Conservation (phyloP, 805 yeast species). For the Brettanomyces nanus region DNA sequence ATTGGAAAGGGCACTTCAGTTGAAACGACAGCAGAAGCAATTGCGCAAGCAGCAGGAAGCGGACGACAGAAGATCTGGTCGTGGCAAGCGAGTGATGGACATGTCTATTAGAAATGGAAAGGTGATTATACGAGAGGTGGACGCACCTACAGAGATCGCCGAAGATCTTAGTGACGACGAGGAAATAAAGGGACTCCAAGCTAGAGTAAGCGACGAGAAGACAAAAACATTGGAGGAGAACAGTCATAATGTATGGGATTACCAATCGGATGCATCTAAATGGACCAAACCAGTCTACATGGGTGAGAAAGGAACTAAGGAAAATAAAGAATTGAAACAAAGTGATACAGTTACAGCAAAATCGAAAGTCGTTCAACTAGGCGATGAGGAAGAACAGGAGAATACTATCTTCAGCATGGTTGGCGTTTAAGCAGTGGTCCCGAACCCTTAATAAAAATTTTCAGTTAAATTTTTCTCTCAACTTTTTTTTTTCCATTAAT, state of each 20-base stretch:
- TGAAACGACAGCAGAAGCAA: constrained; percentile 78
- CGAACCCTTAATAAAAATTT: too few relatives aligned
- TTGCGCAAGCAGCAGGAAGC: constrained; percentile 54
- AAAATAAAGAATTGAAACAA: constrained; percentile 8
- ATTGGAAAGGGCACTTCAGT: constrained; percentile 76
- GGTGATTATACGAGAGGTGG: constrained; percentile 53
- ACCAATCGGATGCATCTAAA: constrained; percentile 40
- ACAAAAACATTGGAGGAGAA: constrained; percentile 23
- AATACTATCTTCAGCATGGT: constrained; percentile 21
- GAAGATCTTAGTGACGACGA: constrained; percentile 27
- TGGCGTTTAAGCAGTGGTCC: constrained; percentile 20
- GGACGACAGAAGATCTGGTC: constrained; percentile 55
- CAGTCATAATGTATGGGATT: constrained; percentile 46
- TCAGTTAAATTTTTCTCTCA: neutral
- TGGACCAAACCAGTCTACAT: constrained; percentile 39
- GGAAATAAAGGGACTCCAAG: constrained; percentile 27
- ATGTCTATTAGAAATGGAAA: constrained; percentile 78
- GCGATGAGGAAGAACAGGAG: constrained; percentile 24
- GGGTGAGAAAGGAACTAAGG: constrained; percentile 6
- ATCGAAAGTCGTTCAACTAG: constrained; percentile 23
- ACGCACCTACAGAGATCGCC: constrained; percentile 13
- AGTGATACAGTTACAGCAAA: too few relatives aligned
- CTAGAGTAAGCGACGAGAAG: constrained; percentile 29
- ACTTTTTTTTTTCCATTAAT: constrained; percentile 2
- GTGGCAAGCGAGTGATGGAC: constrained; percentile 67